Percentiles rank a stretch among this genome's conserved stretches.
These are phyloP conservation scores for Ceratobasidium sp. DNA, from an alignment of 1,284 basidiomycete species.

Conservation along the genomic window DNA sequence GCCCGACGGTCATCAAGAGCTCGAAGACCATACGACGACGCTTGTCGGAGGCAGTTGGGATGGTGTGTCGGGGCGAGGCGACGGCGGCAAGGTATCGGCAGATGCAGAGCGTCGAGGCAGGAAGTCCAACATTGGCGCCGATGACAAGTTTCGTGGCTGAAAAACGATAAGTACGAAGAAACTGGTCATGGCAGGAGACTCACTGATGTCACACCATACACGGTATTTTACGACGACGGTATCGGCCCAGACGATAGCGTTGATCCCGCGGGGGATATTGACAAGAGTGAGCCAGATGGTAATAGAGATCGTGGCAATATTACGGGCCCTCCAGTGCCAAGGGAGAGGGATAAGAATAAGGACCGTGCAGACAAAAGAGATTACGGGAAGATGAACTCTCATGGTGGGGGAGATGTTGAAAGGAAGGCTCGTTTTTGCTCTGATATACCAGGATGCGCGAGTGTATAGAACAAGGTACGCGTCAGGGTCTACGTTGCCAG, in stretches of 20 bases:
- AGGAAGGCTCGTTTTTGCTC: not conserved
- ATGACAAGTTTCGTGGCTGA: conserved; percentile 52
- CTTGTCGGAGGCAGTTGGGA: conserved; percentile 54
- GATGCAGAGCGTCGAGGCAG: conserved; percentile 57
- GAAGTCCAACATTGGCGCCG: conserved; percentile 53
- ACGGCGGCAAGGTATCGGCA: conserved; percentile 57
- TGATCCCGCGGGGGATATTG: conserved; percentile 69
- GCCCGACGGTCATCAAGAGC: conserved; percentile 64
- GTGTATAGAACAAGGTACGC: too few relatives aligned
- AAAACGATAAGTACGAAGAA: conserved; percentile 9
- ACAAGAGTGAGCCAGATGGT: conserved; percentile 69
- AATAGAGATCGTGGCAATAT: conserved; percentile 67
- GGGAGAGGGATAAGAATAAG: conserved; percentile 56
- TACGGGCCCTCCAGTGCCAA: conserved; percentile 66
- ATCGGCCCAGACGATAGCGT: conserved; percentile 62
- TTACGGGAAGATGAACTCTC: conserved; percentile 46
- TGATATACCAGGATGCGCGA: too few relatives aligned
- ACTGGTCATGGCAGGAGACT: conserved; percentile 42
- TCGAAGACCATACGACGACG: conserved; percentile 64
- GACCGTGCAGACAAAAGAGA: conserved; percentile 53
- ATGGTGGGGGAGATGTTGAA: conserved; percentile 18
- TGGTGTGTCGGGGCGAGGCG: conserved; percentile 54
- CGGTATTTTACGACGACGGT: conserved; percentile 53
- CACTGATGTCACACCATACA: conserved; percentile 61
- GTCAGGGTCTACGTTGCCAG: too few relatives aligned